Evolutionary conservation across 495 filamentous ascomycete species (phyloP), one percentile per base, ranked within the genome.

Genomic region (Barbatosphaeria neglecta): DNA sequence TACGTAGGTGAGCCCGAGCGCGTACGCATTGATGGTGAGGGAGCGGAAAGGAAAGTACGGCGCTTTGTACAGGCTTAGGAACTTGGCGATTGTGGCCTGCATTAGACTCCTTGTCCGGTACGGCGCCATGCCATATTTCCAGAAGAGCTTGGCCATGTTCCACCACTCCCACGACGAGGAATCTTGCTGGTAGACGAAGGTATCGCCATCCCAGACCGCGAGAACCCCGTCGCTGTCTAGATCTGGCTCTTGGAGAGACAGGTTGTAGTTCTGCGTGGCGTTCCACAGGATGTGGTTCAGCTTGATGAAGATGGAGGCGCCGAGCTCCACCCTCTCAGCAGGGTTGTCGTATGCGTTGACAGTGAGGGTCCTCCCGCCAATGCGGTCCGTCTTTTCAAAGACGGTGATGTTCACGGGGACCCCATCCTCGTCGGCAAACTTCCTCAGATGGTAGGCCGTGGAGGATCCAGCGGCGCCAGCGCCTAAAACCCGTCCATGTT

Each of bases 391-490:
- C 38, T 84, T 84, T 57, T 97, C 93, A 58, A 86, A 97, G 41
- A 99, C 71, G 13, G 89, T 96, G 57, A 97, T 83, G 50, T 92
- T 81, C 39, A 87, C 55, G 7, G 56, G 44, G 18, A 76, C 57
- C 10, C 67, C 74, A 5, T 69, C 58, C 35, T 74, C 51, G 2
- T 70, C 59, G 17, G 86, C 81, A 58, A 79, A 87, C 55, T 83
- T 77, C 37, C 73, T 75, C 27, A 99, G 65, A 51, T 87, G 77
- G 60, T 90, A 92, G 27, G 93, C 90, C 9, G 89, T 70, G 11
- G 90, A 93, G 3, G 93, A 77, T 11, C 92, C 93, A 16, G 76
- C 93, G 40, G 92, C 81, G 20, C 92, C 92, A 62, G 92, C 92
- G 48, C 92, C 90, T 96, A 53, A 41, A 23, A n/a, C n/a, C n/a